phyloP scores from a whole-genome alignment of 75 land plant genomes.

The Picea glauca region DNA sequence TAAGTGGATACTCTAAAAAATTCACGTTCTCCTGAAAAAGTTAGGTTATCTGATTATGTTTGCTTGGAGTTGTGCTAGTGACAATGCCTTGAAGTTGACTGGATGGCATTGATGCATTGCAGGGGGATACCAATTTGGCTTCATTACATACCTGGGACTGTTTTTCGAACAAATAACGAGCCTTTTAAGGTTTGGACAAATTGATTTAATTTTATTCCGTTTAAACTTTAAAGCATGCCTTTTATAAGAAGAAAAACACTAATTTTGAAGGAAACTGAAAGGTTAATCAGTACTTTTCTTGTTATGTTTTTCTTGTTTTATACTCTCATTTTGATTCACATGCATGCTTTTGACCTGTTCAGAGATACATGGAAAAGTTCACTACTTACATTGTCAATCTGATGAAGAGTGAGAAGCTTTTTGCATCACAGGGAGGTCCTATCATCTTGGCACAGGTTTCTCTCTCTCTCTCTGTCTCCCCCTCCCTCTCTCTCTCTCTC shows the following conservation, averaged over 20 bases:
- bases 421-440: conserved; percentile 87
- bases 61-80: not conserved
- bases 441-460: conserved; percentile 78
- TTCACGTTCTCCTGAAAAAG: not conserved
- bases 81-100: conserved; percentile 1
- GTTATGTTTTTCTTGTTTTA: not conserved
- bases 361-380: conserved; percentile 79
- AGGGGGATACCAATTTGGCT: conserved; percentile 99
- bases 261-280: not conserved
- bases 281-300: not conserved
- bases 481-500: too few relatives aligned
- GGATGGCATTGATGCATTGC: conserved; percentile 12
- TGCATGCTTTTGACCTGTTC: conserved; percentile 2
- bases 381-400: conserved; percentile 62
- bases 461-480: conserved; percentile 8
- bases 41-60: not conserved
- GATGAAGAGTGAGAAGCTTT: conserved; percentile 82
- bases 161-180: conserved; percentile 77
- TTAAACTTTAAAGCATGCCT: not conserved
- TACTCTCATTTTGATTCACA: not conserved
- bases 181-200: conserved; percentile 72
- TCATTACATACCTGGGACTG: conserved; percentile 83
- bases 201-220: not conserved
- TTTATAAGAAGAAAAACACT: not conserved
- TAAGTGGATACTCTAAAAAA: not conserved